Percentiles rank a stretch among this genome's conserved stretches.
Evolutionary conservation across 139 green algal species (phyloP).

Genomic region (Deuterostichococcus epilithicus): DNA sequence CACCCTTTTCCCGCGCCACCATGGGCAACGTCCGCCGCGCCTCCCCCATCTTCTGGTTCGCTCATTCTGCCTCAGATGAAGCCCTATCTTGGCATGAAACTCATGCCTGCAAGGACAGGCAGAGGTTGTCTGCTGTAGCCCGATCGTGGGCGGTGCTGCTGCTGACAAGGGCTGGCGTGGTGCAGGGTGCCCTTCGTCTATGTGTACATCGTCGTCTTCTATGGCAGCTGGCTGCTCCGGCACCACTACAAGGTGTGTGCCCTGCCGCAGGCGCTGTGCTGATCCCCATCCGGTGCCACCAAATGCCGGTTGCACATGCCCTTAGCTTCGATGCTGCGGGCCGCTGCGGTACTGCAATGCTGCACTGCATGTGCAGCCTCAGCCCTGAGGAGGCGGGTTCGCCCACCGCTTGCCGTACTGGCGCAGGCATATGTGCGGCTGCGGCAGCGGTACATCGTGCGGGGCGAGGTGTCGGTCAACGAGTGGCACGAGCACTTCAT

Average conservation of each 20-base stretch:
- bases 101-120: too few species aligned
- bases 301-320: too few species aligned
- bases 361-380: too few species aligned
- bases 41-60: neutral
- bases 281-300: too few species aligned
- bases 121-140: too few species aligned
- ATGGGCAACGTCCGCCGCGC: neutral
- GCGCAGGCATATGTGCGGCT: conserved; percentile 19
- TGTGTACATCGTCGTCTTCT: conserved; percentile 17
- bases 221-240: conserved; percentile 18
- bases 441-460: conserved; percentile 20
- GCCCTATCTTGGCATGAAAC: too few species aligned
- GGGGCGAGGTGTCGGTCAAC: conserved; percentile 16
- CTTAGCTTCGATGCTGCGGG: too few species aligned
- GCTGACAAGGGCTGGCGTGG: neutral
- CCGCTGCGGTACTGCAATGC: too few species aligned
- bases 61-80: neutral
- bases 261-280: too few species aligned
- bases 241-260: conserved; percentile 21
- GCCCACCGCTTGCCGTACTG: neutral
- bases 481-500: conserved; percentile 30
- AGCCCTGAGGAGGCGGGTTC: too few species aligned
- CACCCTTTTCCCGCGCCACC: neutral
- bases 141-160: too few species aligned
- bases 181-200: conserved; percentile 24